Evolutionary conservation across 768 basidiomycete species (phyloP).

Genomic region (Mycena metata): DNA sequence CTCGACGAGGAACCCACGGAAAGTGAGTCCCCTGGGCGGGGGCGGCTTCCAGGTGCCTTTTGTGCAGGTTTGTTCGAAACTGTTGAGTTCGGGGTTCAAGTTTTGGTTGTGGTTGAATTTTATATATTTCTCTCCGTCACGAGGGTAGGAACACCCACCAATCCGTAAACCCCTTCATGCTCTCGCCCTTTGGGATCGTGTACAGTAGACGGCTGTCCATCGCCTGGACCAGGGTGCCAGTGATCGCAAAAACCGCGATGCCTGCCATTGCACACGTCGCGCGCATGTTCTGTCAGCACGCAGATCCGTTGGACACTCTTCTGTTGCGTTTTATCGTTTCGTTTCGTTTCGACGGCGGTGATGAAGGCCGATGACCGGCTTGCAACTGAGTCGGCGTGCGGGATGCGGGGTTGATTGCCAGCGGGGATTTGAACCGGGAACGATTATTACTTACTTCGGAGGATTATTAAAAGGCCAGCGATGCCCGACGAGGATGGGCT

Average conservation of each 20-base stretch:
- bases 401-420: too few species aligned
- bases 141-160: constrained; percentile 10
- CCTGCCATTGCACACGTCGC: not conserved
- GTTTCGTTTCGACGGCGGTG: not conserved
- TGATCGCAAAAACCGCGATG: not conserved
- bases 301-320: not conserved
- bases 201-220: constrained; percentile 24
- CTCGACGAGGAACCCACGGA: constrained; percentile 17
- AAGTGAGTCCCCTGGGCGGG: not conserved
- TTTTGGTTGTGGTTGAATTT: not conserved
- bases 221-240: constrained; percentile 7
- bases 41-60: constrained; percentile 22
- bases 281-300: not conserved
- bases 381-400: too few species aligned
- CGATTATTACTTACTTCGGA: too few species aligned
- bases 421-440: too few species aligned
- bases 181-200: constrained; percentile 14
- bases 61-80: constrained; percentile 14
- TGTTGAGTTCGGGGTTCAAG: not conserved
- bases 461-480: too few species aligned
- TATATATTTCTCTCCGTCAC: too few species aligned
- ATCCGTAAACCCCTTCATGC: not conserved
- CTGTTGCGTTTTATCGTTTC: too few species aligned
- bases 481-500: too few species aligned
- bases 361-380: too few species aligned